phyloP scores from a whole-genome alignment of 2,329 filamentous ascomycete genomes.

The Aspergillus fumigatus region DNA sequence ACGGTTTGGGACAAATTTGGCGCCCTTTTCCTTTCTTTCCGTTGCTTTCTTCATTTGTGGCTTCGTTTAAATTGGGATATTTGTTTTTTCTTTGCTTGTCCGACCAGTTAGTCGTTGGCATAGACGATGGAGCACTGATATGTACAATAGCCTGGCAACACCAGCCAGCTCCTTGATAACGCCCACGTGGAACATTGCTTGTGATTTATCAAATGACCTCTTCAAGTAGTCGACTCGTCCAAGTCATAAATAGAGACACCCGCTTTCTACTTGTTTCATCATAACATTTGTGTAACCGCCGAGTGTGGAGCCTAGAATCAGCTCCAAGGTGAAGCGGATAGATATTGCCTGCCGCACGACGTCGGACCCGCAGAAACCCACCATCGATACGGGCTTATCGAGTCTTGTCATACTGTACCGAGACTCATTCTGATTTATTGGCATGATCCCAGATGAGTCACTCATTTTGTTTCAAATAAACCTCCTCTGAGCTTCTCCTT shows the following conservation, averaged over 20 bases:
- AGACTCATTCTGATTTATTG: neutral
- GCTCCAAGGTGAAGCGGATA: neutral
- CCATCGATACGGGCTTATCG: neutral
- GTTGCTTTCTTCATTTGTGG: slow-evolving; percentile 8
- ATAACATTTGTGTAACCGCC: neutral
- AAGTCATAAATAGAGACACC: neutral
- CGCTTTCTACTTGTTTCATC: neutral
- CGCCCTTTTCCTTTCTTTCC: slow-evolving; percentile 15
- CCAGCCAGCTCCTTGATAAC: slow-evolving; percentile 1
- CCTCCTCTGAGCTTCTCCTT: neutral
- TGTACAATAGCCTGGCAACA: slow-evolving; percentile 19
- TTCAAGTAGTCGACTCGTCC: neutral
- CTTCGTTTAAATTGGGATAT: slow-evolving; percentile 11
- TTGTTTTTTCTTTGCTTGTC: slow-evolving; percentile 12
- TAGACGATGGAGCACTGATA: slow-evolving; percentile 15
- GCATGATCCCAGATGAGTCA: neutral
- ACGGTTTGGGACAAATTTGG: slow-evolving; percentile 17
- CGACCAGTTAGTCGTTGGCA: slow-evolving; percentile 10
- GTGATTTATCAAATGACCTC: slow-evolving; percentile 18
- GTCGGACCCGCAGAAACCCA: neutral
- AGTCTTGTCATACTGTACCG: neutral
- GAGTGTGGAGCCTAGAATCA: neutral
- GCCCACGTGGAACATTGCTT: neutral
- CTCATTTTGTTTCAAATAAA: neutral
- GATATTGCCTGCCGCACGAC: neutral